A percentile compares a stretch with the other conserved stretches of the same genome.
phyloP scores from a whole-genome alignment of 176 grass and related monocot species.

The Musa acuminata region DNA sequence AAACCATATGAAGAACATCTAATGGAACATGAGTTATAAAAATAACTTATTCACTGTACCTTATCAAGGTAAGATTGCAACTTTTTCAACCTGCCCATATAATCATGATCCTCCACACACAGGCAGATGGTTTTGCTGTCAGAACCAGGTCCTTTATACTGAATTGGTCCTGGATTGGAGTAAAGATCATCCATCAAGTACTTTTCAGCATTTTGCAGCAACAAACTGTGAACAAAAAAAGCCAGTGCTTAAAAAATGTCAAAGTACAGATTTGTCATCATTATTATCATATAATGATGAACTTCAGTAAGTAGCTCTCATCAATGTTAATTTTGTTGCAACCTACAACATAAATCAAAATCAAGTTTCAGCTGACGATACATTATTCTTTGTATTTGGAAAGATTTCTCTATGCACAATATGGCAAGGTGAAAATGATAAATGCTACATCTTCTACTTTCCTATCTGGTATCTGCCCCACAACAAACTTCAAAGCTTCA shows the following conservation, averaged over 20 bases:
- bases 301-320: background rate
- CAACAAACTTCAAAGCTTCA: too few relatives aligned
- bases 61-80: conserved; percentile 45
- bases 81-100: conserved; percentile 49
- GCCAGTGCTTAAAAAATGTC: background rate
- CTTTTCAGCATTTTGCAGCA: conserved; percentile 45
- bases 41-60: conserved; percentile 12
- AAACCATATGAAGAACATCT: background rate
- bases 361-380: too few relatives aligned
- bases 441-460: too few relatives aligned
- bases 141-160: conserved; percentile 41
- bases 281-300: background rate
- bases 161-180: conserved; percentile 48
- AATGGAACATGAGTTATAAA: background rate
- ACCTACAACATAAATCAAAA: too few relatives aligned
- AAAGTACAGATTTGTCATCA: background rate
- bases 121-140: conserved; percentile 42
- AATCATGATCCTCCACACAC: conserved; percentile 54
- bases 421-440: too few relatives aligned
- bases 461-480: too few relatives aligned
- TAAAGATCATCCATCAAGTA: conserved; percentile 56
- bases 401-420: too few relatives aligned
- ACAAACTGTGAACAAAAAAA: conserved; percentile 24
- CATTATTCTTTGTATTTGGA: too few relatives aligned
- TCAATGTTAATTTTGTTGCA: background rate